Evolutionary conservation across 2,329 filamentous ascomycete genomes (phyloP).

Genomic region (Plenodomus biglobosus): DNA sequence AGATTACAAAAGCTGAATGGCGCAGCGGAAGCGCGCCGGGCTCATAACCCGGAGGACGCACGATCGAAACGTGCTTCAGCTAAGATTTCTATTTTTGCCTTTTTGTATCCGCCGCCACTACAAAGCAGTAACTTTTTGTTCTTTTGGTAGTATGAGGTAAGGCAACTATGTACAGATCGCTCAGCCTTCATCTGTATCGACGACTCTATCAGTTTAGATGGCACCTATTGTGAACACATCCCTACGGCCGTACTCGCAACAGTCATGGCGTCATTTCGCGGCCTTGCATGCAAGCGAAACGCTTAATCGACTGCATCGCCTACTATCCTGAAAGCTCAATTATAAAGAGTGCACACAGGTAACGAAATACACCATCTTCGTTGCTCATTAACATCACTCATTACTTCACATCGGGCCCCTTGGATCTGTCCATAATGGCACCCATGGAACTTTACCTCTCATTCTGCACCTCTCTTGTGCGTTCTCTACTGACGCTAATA

Average conservation of each 20-base stretch:
- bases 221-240: too few species aligned
- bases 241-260: too few species aligned
- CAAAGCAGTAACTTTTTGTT: too few species aligned
- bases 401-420: too few species aligned
- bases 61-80: constrained; percentile 33
- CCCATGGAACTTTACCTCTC: constrained; percentile 1
- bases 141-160: too few species aligned
- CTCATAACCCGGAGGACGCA: constrained; percentile 43
- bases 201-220: too few species aligned
- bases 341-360: too few species aligned
- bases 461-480: constrained; percentile 11
- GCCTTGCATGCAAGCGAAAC: not conserved
- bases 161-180: too few species aligned
- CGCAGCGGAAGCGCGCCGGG: constrained; percentile 39
- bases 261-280: not conserved
- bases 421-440: constrained; percentile 4
- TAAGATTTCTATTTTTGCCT: constrained; percentile 3
- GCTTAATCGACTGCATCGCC: not conserved
- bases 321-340: not conserved
- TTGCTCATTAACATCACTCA: too few species aligned
- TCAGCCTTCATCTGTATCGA: too few species aligned
- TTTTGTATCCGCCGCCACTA: too few species aligned
- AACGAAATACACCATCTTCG: too few species aligned
- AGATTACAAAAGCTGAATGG: constrained; percentile 33
- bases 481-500: constrained; percentile 4